phyloP scores from a whole-genome alignment of 225 moss, liverwort and hornwort species.

The Physcomitrium patens region DNA sequence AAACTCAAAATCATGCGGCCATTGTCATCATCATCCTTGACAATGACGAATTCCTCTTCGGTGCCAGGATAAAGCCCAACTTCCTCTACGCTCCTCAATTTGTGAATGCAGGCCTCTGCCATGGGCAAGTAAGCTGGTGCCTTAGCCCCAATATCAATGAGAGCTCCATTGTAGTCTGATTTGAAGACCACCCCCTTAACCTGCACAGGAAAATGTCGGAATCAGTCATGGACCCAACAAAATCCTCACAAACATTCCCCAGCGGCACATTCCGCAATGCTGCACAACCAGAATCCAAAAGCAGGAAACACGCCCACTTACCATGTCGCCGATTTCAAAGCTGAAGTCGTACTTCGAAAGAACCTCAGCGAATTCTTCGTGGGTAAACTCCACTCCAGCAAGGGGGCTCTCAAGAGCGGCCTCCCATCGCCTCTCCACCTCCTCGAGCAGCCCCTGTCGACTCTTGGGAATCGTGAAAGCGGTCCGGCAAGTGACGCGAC shows the following conservation, averaged over 20 bases:
- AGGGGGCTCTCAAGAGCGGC: conserved; percentile 82
- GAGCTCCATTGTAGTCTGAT: conserved; percentile 68
- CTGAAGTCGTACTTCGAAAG: conserved; percentile 96
- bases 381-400: conserved; percentile 79
- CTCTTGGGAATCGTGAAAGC: conserved; percentile 49
- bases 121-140: conserved; percentile 59
- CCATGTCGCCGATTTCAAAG: conserved; percentile 91
- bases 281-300: background rate
- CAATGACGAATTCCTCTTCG: conserved; percentile 62
- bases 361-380: conserved; percentile 90
- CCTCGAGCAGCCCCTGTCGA: conserved; percentile 47
- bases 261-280: background rate
- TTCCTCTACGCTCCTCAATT: conserved; percentile 58
- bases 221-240: background rate
- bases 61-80: conserved; percentile 51
- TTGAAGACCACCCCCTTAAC: conserved; percentile 94
- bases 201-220: conserved; percentile 24
- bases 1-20: conserved; percentile 89
- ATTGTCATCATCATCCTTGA: conserved; percentile 60
- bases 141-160: conserved; percentile 65
- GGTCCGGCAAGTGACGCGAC: conserved; percentile 46
- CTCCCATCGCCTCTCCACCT: conserved; percentile 89
- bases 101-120: conserved; percentile 62
- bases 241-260: background rate
- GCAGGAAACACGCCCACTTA: background rate